Conservation (phyloP, 2,329 filamentous ascomycete species). For the Cordyceps sp. region DNA sequence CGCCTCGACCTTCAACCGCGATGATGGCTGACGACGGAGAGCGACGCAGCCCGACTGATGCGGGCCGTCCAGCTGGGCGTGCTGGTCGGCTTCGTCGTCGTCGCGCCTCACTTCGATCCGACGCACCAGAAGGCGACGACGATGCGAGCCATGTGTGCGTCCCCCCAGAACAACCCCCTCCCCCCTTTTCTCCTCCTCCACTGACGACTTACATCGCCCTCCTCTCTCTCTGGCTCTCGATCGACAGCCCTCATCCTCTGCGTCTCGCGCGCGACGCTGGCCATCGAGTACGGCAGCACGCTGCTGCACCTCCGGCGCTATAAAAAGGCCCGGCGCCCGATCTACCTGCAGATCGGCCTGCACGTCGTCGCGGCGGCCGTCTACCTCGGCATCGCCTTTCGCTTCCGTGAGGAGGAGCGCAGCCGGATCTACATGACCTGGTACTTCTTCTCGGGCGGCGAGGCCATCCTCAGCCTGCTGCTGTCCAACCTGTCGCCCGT, state of each 20-base stretch:
- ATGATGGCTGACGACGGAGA: neutral
- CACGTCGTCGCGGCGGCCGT: slow-evolving; percentile 18
- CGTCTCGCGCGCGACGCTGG: slow-evolving; percentile 32
- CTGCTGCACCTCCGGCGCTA: slow-evolving; percentile 24
- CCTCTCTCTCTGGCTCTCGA: neutral
- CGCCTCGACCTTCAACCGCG: neutral
- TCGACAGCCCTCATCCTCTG: slow-evolving; percentile 26
- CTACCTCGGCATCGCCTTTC: slow-evolving; percentile 24
- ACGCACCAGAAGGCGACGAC: neutral
- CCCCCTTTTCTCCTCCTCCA: no score
- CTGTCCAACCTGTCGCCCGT: slow-evolving; percentile 37
- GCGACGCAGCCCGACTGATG: neutral
- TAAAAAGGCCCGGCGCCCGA: slow-evolving; percentile 16
- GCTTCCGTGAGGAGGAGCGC: slow-evolving; percentile 14
- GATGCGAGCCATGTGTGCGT: neutral
- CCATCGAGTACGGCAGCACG: slow-evolving; percentile 34
- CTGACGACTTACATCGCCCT: no score
- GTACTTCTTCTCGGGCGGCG: slow-evolving; percentile 37
- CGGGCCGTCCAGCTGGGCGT: slow-evolving; percentile 1
- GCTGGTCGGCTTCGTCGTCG: neutral
- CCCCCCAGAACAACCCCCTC: no score
- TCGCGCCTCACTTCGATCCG: neutral
- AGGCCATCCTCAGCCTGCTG: slow-evolving; percentile 33
- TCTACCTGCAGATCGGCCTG: slow-evolving; percentile 17
- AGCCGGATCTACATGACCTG: slow-evolving; percentile 22